Evolutionary conservation across 2,329 filamentous ascomycete species (phyloP), one percentile per base, ranked within the genome.

Genomic region (Pyrenophora teres): DNA sequence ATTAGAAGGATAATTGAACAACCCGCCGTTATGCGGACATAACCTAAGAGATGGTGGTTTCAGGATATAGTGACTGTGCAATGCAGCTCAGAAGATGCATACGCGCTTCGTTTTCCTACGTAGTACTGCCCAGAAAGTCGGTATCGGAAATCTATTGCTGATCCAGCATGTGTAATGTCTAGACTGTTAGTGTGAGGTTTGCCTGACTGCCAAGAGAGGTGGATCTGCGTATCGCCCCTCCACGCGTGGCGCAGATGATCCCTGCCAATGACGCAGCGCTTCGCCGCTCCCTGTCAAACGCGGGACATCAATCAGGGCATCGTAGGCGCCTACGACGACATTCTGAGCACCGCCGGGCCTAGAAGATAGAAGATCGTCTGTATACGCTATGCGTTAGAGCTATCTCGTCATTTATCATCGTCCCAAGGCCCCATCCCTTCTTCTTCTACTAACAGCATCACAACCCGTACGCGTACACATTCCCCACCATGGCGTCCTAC

Each of bases 231-330:
- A 33, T 27, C 31, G 40, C 43, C 38, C 30, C 27, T 41, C 38
- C 2, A 18, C 16, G 32, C 32, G 57, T 63, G 58, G 58, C 56
- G 55, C 47, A 30, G 15, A 40, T 40, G 19, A 65, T 54, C 64
- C 65, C 56, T 67, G 66, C 50, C 39, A 16, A 69, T 70, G 67
- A 70, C 68, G 68, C 62, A 70, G 38, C 48, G 8, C 43, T 30
- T 30, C 27, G 27, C 27, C 27, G 27, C 27, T 39, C 42, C 36
- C 45, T 52, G 35, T 43, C 30, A 46, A 51, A 30, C 41, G 54
- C 52, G 50, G 57, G 52, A 52, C 54, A 57, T 40, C 60, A 63
- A 64, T 52, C 59, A 56, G 49, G 62, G 52, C 53, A 37, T 54
- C 46, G 36, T 54, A 50, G 48, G 52, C 50, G 58, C 57, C 56